A percentile compares a stretch with the other conserved stretches of the same genome.
phyloP scores from a whole-genome alignment of 2,329 filamentous ascomycete species.

The Neocucurbitaria cava region DNA sequence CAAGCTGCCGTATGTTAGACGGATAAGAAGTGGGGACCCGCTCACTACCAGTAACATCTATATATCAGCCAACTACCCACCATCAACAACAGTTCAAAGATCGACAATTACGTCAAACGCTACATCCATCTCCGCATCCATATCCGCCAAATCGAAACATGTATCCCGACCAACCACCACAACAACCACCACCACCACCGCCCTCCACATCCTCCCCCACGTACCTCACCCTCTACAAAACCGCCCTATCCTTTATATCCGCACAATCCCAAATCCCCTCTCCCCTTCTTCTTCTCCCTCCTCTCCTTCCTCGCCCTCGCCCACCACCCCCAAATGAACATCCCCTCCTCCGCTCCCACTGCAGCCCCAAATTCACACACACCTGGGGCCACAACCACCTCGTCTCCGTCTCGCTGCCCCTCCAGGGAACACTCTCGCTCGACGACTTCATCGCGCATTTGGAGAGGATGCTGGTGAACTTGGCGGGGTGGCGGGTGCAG shows the following conservation, averaged over 20 bases:
- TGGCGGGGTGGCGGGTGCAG: slow-evolving; percentile 29
- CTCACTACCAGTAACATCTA: too few species aligned
- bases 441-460: slow-evolving; percentile 32
- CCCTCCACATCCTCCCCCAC: slow-evolving; percentile 3
- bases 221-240: slow-evolving; percentile 22
- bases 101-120: too few species aligned
- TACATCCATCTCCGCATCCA: too few species aligned
- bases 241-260: slow-evolving; percentile 24
- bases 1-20: too few species aligned
- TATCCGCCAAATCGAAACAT: neutral
- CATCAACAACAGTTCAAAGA: too few species aligned
- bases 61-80: too few species aligned
- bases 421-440: slow-evolving; percentile 23
- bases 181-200: neutral
- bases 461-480: slow-evolving; percentile 22
- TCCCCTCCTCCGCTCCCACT: slow-evolving; percentile 22
- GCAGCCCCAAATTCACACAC: slow-evolving; percentile 26
- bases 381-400: slow-evolving; percentile 42
- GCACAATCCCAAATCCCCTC: slow-evolving; percentile 11
- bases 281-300: too few species aligned
- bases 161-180: too few species aligned
- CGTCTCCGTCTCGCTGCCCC: slow-evolving; percentile 23
- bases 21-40: too few species aligned
- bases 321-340: slow-evolving; percentile 22
- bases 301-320: too few species aligned